A percentile compares a stretch with the other conserved stretches of the same genome.
phyloP scores from a whole-genome alignment of 192 early-diverging fungal species.

The Coemansia sp. region DNA sequence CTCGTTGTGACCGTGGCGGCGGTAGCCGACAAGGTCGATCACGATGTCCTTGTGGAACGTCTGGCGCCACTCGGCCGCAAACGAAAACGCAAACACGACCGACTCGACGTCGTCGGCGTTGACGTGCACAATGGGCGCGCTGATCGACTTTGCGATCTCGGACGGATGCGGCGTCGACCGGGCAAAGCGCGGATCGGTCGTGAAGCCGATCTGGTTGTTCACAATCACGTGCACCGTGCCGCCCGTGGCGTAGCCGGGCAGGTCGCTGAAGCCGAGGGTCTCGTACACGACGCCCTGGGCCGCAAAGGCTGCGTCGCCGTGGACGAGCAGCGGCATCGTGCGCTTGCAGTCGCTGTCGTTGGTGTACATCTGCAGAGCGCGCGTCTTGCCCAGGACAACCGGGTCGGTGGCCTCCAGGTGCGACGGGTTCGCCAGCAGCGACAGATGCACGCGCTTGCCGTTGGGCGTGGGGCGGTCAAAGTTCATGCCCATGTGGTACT shows the following conservation, averaged over 20 bases:
- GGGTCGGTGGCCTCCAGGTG: conserved; percentile 98
- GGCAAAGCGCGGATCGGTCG: conserved; percentile 93
- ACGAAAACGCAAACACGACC: conserved; percentile 89
- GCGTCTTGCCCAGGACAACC: conserved; percentile 97
- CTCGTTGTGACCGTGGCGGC: conserved; percentile 98
- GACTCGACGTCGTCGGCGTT: conserved; percentile 98
- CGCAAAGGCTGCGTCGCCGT: conserved; percentile 98
- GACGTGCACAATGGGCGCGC: conserved; percentile 97
- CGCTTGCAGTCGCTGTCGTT: conserved; percentile 77
- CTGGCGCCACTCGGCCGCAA: conserved; percentile 95
- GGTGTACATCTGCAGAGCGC: conserved; percentile 91
- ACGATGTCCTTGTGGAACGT: conserved; percentile 96
- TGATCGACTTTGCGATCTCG: conserved; percentile 94
- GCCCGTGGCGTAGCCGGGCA: conserved; percentile 94
- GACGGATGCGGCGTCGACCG: conserved; percentile 96
- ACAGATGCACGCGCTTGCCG: conserved; percentile 95
- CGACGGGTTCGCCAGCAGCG: conserved; percentile 97
- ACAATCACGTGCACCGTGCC: conserved; percentile 96
- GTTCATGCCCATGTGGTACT: conserved; percentile 93
- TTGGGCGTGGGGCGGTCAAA: conserved; percentile 94
- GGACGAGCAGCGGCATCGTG: conserved; percentile 91
- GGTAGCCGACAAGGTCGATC: conserved; percentile 95
- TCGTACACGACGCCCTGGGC: conserved; percentile 98
- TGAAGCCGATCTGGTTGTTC: conserved; percentile 99
- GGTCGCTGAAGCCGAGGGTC: conserved; percentile 91